These are phyloP conservation scores for Coniochaeta sp. DNA, from an alignment of 2,329 filamentous ascomycete species.

Conservation along the genomic window DNA sequence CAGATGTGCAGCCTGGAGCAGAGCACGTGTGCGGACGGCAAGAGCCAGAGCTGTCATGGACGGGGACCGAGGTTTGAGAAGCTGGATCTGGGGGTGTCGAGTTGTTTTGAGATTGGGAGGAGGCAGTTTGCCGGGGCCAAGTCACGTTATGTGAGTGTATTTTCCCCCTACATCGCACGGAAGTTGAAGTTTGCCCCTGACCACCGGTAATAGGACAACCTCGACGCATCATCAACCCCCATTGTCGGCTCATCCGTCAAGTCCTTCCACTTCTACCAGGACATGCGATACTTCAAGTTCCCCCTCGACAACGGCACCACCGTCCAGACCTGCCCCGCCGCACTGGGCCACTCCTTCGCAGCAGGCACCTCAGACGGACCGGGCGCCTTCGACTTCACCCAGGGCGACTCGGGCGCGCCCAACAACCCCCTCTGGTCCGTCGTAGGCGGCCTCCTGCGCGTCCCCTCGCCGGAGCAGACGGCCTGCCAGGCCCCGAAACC, in stretches of 20 bases:
- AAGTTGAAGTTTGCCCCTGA: not conserved
- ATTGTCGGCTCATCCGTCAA: constrained; percentile 60
- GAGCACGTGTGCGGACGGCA: constrained; percentile 67
- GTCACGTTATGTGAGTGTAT: constrained; percentile 27
- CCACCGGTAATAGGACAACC: constrained; percentile 39
- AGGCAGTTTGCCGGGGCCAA: constrained; percentile 58
- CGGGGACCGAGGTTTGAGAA: constrained; percentile 59
- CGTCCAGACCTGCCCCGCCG: constrained; percentile 73
- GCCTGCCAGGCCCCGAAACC: constrained; percentile 76
- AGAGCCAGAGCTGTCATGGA: constrained; percentile 60
- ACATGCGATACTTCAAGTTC: constrained; percentile 70
- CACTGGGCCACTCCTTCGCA: constrained; percentile 82
- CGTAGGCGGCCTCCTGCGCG: constrained; percentile 62
- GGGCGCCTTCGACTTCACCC: constrained; percentile 82
- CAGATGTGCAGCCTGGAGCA: constrained; percentile 63
- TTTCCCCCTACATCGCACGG: not conserved
- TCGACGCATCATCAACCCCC: constrained; percentile 36
- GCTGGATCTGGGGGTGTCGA: constrained; percentile 63
- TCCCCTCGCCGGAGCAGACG: constrained; percentile 60
- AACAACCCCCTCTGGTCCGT: constrained; percentile 73
- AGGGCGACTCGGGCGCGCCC: constrained; percentile 65
- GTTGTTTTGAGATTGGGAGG: constrained; percentile 67
- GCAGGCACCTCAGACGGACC: constrained; percentile 86
- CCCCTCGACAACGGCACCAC: constrained; percentile 61
- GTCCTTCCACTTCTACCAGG: constrained; percentile 72